Conservation (phyloP, 192 early-diverging fungal genomes). For the Bifiguratus adelaidae region DNA sequence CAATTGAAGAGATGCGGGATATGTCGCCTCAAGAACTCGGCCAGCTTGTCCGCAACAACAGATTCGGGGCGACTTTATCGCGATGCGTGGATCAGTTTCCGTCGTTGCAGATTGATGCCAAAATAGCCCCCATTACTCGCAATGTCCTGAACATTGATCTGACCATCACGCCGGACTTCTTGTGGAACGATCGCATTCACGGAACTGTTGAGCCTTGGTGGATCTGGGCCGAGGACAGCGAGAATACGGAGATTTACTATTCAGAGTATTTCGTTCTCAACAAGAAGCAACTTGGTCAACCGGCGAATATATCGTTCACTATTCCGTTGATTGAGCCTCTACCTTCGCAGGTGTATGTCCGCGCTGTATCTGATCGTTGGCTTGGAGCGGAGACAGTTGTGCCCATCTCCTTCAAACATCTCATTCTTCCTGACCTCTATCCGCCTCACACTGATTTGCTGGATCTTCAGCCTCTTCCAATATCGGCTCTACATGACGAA, state of each 20-base stretch:
- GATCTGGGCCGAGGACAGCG: conserved; percentile 92
- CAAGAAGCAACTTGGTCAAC: conserved; percentile 52
- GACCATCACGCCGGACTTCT: conserved; percentile 74
- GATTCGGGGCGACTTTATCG: conserved; percentile 65
- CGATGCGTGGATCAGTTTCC: conserved; percentile 83
- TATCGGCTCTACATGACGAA: conserved; percentile 72
- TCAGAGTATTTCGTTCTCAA: conserved; percentile 83
- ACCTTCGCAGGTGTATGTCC: conserved; percentile 83
- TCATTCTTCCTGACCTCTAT: conserved; percentile 81
- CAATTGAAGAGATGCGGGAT: conserved; percentile 66
- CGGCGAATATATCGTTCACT: conserved; percentile 69
- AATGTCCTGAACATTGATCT: conserved; percentile 80
- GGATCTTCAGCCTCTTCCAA: conserved; percentile 84
- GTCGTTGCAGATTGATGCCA: conserved; percentile 61
- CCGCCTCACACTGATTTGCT: conserved; percentile 86
- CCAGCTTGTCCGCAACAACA: conserved; percentile 66
- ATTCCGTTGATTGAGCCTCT: conserved; percentile 89
- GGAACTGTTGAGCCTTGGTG: conserved; percentile 87
- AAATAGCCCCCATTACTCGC: conserved; percentile 88
- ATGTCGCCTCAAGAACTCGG: conserved; percentile 83
- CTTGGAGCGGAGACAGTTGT: conserved; percentile 78
- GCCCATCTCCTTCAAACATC: conserved; percentile 83
- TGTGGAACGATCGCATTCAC: conserved; percentile 92
- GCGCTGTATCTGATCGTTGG: conserved; percentile 95
- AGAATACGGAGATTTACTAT: conserved; percentile 85